Evolutionary conservation across 2,329 filamentous ascomycete genomes (phyloP).

Genomic region (Diaporthe longicolla): DNA sequence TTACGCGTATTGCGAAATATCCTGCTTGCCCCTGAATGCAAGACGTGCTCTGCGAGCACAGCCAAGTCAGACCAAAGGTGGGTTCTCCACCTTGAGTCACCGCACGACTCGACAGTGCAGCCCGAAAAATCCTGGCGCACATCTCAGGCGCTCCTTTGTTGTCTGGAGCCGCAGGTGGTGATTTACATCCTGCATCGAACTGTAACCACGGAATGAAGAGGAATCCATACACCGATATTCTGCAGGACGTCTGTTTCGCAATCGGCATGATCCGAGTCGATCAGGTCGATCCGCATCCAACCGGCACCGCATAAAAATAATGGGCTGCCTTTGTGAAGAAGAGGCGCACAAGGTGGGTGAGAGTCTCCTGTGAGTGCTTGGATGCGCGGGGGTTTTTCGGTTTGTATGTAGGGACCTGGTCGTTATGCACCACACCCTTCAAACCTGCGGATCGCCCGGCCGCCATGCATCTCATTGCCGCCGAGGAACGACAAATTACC

Average conservation of each 20-base stretch:
- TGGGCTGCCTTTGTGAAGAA: background rate
- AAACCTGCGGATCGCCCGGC: constrained; percentile 16
- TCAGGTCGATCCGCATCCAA: background rate
- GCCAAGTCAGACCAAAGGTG: constrained; percentile 14
- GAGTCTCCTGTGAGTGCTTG: background rate
- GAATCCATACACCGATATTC: constrained; percentile 21
- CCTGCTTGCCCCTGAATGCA: background rate
- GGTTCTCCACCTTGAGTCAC: constrained; percentile 12
- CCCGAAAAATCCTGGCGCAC: background rate
- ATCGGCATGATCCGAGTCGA: constrained; percentile 10
- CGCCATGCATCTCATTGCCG: constrained; percentile 2
- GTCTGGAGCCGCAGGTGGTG: constrained; percentile 2
- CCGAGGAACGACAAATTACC: constrained; percentile 7
- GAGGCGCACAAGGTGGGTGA: background rate
- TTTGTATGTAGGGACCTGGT: background rate
- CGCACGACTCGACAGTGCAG: constrained; percentile 11
- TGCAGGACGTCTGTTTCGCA: background rate
- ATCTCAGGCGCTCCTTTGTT: background rate
- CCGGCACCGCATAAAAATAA: background rate
- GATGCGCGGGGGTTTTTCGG: too few species aligned
- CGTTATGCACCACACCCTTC: constrained; percentile 1
- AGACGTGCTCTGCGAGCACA: constrained; percentile 18
- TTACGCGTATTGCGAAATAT: constrained; percentile 4
- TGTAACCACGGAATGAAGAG: background rate
- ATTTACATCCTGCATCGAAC: background rate